Conservation (phyloP, 306 rosid species). For the Cucurbita pepo region DNA sequence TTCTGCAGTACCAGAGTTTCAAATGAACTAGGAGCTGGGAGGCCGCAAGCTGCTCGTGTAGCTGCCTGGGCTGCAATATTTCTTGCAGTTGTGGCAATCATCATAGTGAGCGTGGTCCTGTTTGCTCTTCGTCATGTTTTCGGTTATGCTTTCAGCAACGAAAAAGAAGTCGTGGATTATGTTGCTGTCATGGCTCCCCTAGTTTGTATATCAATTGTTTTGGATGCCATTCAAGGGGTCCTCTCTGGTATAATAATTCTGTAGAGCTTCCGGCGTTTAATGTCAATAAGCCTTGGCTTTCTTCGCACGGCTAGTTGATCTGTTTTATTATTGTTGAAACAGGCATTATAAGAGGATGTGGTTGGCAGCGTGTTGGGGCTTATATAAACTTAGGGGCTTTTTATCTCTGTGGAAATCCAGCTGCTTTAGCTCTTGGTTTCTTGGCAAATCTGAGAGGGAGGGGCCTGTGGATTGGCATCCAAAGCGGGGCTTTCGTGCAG, state of each 20-base stretch:
- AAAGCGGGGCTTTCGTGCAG: conserved; percentile 41
- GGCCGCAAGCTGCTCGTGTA: conserved; percentile 31
- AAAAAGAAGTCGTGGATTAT: conserved; percentile 51
- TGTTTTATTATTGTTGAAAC: background rate
- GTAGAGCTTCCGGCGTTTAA: background rate
- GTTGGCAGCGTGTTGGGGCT: conserved; percentile 66
- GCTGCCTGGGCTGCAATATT: conserved; percentile 30
- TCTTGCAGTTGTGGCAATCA: conserved; percentile 23
- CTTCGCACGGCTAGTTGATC: background rate
- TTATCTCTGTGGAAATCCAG: conserved; percentile 66
- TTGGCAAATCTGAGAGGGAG: conserved; percentile 30
- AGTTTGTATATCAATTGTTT: conserved; percentile 28
- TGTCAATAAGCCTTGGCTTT: no score
- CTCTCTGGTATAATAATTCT: no score
- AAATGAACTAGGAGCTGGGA: conserved; percentile 68
- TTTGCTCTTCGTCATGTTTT: conserved; percentile 28
- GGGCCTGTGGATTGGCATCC: conserved; percentile 72
- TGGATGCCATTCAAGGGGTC: conserved; percentile 53
- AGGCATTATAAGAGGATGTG: conserved; percentile 70
- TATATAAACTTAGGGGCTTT: conserved; percentile 53
- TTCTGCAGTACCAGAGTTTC: conserved; percentile 47
- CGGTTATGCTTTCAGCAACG: conserved; percentile 54
- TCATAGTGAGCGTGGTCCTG: conserved; percentile 23
- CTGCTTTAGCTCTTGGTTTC: conserved; percentile 38
- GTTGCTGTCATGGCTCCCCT: conserved; percentile 59